Percentiles rank a stretch among this genome's conserved stretches.
Conservation (phyloP, 768 basidiomycete genomes). For the Termitomyces sp. region DNA sequence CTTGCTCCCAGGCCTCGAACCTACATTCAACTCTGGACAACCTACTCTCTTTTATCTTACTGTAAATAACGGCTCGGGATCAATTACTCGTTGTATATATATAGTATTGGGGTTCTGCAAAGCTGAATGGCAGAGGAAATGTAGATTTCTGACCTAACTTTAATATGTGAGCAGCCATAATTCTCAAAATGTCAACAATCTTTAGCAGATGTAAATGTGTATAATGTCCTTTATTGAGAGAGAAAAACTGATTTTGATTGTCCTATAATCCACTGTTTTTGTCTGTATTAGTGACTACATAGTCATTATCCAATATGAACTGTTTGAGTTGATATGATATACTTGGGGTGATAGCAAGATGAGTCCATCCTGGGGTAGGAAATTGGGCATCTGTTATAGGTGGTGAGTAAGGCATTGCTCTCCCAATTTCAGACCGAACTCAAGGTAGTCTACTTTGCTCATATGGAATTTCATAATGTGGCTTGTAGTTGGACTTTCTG, state of each 20-base stretch:
- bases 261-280: background rate
- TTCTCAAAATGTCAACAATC: background rate
- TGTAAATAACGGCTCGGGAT: too few species aligned
- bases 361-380: background rate
- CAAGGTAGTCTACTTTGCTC: background rate
- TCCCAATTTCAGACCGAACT: background rate
- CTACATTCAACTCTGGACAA: too few species aligned
- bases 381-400: background rate
- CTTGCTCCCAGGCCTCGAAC: too few species aligned
- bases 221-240: background rate
- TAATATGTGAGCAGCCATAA: background rate
- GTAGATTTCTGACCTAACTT: background rate
- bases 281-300: background rate
- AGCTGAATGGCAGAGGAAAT: background rate
- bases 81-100: background rate
- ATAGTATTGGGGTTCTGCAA: background rate
- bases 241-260: background rate
- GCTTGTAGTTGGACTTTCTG: background rate
- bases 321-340: background rate
- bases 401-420: background rate
- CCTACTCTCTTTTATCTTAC: too few species aligned
- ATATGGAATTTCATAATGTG: background rate
- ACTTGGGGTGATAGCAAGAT: background rate
- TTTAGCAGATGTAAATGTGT: background rate
- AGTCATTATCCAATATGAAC: background rate